Base-by-base conservation (phyloP, 495 filamentous ascomycete genomes). In the Aspergillus conjunctus region DNA sequence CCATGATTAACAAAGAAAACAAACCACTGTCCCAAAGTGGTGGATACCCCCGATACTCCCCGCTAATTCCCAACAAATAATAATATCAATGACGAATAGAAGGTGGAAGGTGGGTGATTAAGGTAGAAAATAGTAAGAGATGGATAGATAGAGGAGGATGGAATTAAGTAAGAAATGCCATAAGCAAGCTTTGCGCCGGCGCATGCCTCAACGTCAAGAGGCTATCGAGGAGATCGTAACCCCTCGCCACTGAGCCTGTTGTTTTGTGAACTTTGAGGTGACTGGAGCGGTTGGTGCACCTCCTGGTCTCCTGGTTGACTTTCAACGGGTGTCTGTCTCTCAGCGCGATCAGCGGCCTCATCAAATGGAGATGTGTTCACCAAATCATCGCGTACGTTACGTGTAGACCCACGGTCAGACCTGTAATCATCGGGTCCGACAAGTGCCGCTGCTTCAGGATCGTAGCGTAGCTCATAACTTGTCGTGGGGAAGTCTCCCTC, bases 381-480 rank as follows among this genome's bases (percentile, higher is more conserved):
- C n/a, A 33, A 43, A 17, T 20, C 26, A 4, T 33, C 54, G 17
- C 3, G 21, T 51, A 31, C 37, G 8, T 45, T 20, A 14, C 32
- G 51, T 14, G 18, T 30, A 11, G 56, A 55, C 12, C 21, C 41
- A 10, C 41, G 51, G 43, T 63, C 51, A 10, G 48, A 54, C 18
- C 15, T 18, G 21, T 50, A 18, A 26, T 58, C 60, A 59, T 70
- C 70, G 39, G 71, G 67, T 12, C 71, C 67, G n/a, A 80, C 65
- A 33, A 80, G 68, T 3, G 76, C 78, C 12, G 78, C 78, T 1
- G 78, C 61, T 52, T 80, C 78, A 7, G 78, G 78, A 54, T 80
- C 77, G 56, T 80, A 80, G 11, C 73, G 73, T 15, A 80, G 55
- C 26, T 72, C 70, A 37, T 75, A 72, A 30, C 74, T 66, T 4